These are phyloP conservation scores for Nothophoma quercina DNA, from an alignment of 2,329 filamentous ascomycete genomes.

Conservation along the genomic window DNA sequence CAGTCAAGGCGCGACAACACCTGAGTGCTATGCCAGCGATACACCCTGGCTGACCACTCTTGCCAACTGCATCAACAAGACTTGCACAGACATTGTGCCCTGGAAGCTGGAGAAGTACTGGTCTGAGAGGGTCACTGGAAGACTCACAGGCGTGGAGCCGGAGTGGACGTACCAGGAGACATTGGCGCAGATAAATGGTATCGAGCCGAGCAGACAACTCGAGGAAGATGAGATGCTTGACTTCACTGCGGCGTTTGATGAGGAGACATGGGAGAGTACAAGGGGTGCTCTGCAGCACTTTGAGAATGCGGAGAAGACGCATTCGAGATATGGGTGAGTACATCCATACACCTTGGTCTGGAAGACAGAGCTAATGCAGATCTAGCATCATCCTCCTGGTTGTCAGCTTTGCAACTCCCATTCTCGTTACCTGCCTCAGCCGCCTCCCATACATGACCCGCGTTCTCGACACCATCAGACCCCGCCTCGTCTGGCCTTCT, in stretches of 20 bases:
- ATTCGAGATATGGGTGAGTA: constrained; percentile 26
- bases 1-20: constrained; percentile 21
- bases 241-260: constrained; percentile 19
- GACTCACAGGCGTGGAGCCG: constrained; percentile 13
- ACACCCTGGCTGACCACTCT: constrained; percentile 38
- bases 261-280: constrained; percentile 15
- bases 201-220: constrained; percentile 10
- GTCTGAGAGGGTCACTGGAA: constrained; percentile 16
- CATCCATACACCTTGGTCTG: no score
- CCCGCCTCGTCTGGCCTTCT: constrained; percentile 26
- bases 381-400: constrained; percentile 26
- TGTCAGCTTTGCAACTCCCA: constrained; percentile 27
- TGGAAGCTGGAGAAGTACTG: constrained; percentile 34
- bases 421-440: constrained; percentile 23
- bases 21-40: constrained; percentile 35
- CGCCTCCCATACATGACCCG: constrained; percentile 22
- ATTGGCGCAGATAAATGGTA: constrained; percentile 17
- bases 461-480: constrained; percentile 20
- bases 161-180: constrained; percentile 32
- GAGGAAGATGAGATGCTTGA: constrained; percentile 22
- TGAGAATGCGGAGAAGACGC: constrained; percentile 19
- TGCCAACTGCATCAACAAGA: constrained; percentile 39
- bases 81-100: constrained; percentile 24
- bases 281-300: constrained; percentile 16
- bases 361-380: neutral